These are phyloP conservation scores for Gnomoniopsis smithogilvyi DNA, from an alignment of 2,329 filamentous ascomycete species.

Conservation along the genomic window DNA sequence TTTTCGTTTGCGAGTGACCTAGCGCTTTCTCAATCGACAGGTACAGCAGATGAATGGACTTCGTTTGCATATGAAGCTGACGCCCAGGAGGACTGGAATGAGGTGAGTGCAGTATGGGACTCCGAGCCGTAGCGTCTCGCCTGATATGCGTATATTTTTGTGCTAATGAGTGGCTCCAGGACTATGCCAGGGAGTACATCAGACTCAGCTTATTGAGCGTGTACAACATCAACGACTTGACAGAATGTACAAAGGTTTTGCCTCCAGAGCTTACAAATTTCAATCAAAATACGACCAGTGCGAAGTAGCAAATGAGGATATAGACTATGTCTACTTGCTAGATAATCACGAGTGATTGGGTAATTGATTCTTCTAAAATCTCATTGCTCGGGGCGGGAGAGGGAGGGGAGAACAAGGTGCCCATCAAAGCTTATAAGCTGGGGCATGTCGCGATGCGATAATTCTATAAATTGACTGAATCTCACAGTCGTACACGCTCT, in stretches of 20 bases:
- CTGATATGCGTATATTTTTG: neutral
- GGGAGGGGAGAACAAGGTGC: too few relatives aligned
- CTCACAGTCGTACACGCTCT: too few relatives aligned
- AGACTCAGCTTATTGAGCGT: slow-evolving; percentile 42
- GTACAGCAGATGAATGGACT: neutral
- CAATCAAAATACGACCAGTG: neutral
- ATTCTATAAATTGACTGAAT: too few relatives aligned
- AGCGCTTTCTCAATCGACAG: neutral
- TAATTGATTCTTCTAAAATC: too few relatives aligned
- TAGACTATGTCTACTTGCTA: too few relatives aligned
- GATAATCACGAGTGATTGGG: too few relatives aligned
- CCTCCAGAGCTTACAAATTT: neutral
- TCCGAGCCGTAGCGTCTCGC: too few relatives aligned
- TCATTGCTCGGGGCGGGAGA: too few relatives aligned
- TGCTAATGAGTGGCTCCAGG: too few relatives aligned
- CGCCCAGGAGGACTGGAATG: slow-evolving; percentile 7
- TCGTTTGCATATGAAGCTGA: neutral
- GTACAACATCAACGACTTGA: slow-evolving; percentile 40
- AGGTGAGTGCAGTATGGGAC: slow-evolving; percentile 1
- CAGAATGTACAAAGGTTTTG: slow-evolving; percentile 39
- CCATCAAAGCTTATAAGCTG: too few relatives aligned
- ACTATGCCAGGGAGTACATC: slow-evolving; percentile 39
- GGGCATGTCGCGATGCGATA: too few relatives aligned
- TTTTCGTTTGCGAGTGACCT: slow-evolving; percentile 23
- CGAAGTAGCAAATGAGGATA: too few relatives aligned